Evolutionary conservation across 495 filamentous ascomycete genomes (phyloP).

Genomic region (Neurospora africana): DNA sequence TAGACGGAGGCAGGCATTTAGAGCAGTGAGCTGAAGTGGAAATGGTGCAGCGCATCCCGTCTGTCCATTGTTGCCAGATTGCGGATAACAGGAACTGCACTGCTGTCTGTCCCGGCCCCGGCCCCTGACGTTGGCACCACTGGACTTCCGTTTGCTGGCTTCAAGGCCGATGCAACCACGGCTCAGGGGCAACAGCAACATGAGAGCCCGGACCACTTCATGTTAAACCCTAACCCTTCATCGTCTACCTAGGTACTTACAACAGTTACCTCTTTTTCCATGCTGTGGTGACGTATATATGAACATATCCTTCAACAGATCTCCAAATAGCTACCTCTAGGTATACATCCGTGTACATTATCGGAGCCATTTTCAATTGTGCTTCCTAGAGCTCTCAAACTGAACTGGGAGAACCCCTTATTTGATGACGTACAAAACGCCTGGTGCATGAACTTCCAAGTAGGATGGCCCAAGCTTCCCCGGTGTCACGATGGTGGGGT

Average conservation of each 20-base stretch:
- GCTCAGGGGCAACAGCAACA: background rate
- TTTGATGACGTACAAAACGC: background rate
- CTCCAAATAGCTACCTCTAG: background rate
- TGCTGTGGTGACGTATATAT: background rate
- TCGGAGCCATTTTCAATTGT: background rate
- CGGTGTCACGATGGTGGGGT: background rate
- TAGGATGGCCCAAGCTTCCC: background rate
- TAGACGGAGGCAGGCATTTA: slow-evolving; percentile 4
- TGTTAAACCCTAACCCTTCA: background rate
- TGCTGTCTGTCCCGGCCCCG: background rate
- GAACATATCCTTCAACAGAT: background rate
- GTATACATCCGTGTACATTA: background rate
- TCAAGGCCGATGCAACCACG: slow-evolving; percentile 11
- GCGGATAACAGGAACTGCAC: slow-evolving; percentile 10
- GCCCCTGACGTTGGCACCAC: background rate
- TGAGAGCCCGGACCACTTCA: background rate
- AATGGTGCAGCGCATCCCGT: slow-evolving; percentile 6
- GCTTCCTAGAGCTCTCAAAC: background rate
- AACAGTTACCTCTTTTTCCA: background rate
- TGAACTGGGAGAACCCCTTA: background rate
- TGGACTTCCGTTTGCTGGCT: background rate
- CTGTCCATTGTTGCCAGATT: slow-evolving; percentile 23
- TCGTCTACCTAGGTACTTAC: background rate
- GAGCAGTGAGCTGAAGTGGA: slow-evolving; percentile 9
- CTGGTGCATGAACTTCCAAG: background rate